Percentiles rank a stretch among this genome's conserved stretches.
phyloP scores from a whole-genome alignment of 306 rosid genomes.

The Quercus mongolica region DNA sequence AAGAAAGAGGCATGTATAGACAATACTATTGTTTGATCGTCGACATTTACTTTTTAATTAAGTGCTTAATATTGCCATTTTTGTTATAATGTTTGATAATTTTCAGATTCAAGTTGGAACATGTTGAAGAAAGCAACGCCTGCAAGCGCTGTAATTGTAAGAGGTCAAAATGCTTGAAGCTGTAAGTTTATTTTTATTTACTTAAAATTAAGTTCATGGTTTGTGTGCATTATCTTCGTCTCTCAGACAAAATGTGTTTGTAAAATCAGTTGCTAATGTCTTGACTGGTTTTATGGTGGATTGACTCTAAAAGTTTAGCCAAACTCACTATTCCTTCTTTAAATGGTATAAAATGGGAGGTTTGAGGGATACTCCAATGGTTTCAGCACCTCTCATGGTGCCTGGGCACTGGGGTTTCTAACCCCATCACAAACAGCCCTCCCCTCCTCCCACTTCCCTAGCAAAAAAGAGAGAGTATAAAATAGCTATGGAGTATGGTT shows the following conservation, averaged over 20 bases:
- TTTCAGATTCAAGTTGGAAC: conserved; percentile 68
- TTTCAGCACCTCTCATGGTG: too few species aligned
- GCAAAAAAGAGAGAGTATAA: not conserved
- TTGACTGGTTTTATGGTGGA: not conserved
- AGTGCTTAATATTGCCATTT: not conserved
- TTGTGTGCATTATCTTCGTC: not conserved
- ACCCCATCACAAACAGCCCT: too few species aligned
- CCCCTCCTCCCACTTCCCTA: too few species aligned
- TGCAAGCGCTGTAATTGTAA: conserved; percentile 90
- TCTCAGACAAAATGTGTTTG: not conserved
- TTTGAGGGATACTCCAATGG: too few species aligned
- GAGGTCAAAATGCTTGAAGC: conserved; percentile 90
- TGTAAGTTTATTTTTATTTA: conserved; percentile 45
- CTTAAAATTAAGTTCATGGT: not conserved
- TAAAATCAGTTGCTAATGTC: not conserved
- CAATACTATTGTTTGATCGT: not conserved
- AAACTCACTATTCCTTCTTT: not conserved
- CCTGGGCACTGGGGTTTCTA: too few species aligned
- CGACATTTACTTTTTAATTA: not conserved
- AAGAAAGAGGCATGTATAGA: conserved; percentile 61
- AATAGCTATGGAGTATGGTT: not conserved
- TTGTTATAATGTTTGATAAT: not conserved
- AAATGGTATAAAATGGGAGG: not conserved
- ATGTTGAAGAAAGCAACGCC: conserved; percentile 51
- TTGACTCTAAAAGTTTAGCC: not conserved